phyloP scores from a whole-genome alignment of 2,329 filamentous ascomycete genomes.

The Xenoacremonium recifei region DNA sequence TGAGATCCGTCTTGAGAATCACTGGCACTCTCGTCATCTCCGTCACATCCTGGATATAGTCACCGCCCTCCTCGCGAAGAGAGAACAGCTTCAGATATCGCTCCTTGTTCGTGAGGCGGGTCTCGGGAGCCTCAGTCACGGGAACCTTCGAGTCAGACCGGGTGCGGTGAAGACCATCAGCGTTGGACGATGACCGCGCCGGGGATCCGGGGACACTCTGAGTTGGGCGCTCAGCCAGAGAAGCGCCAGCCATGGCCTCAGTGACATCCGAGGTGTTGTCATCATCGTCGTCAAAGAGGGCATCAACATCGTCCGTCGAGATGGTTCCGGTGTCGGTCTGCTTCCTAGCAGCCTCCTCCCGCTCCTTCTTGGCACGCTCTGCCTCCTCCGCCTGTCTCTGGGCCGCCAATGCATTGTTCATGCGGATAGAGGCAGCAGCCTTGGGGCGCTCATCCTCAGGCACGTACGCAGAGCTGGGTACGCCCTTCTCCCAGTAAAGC shows the following conservation, averaged over 20 bases:
- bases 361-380: constrained; percentile 77
- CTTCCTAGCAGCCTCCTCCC: constrained; percentile 86
- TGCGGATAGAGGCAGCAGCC: constrained; percentile 69
- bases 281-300: constrained; percentile 92
- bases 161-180: constrained; percentile 76
- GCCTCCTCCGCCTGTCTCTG: constrained; percentile 80
- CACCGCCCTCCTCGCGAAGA: constrained; percentile 85
- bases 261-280: constrained; percentile 84
- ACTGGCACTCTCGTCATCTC: constrained; percentile 98
- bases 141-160: constrained; percentile 93
- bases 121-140: constrained; percentile 70
- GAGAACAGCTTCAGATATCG: constrained; percentile 91
- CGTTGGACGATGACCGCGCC: constrained; percentile 67
- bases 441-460: constrained; percentile 96
- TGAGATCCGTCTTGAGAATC: constrained; percentile 95
- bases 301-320: constrained; percentile 88
- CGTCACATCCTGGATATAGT: constrained; percentile 96
- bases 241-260: constrained; percentile 90
- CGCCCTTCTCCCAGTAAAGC: constrained; percentile 99
- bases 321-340: constrained; percentile 95
- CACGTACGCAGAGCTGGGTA: constrained; percentile 91
- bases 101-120: constrained; percentile 86
- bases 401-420: constrained; percentile 72
- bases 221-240: constrained; percentile 82
- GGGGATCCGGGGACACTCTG: constrained; percentile 95